Base-by-base conservation (phyloP, 176 grass and related monocot genomes). In the Saccharum spontaneum region DNA sequence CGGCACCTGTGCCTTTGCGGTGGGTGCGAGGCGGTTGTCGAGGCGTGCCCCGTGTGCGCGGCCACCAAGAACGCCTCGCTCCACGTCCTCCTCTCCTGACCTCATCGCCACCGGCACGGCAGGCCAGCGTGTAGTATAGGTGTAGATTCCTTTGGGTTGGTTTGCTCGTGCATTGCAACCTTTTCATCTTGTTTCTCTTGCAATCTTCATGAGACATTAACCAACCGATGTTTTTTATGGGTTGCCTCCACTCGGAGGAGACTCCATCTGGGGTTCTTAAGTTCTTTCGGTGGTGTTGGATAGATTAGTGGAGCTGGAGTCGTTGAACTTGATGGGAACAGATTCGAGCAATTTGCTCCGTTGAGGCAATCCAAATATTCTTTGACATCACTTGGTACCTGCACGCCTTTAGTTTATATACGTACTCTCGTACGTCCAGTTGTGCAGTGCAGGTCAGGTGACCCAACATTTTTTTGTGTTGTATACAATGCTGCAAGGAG, bases 151-250 rank as follows among this genome's bases (percentile, higher is more conserved):
- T 50, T 50, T 69, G 37, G 71, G 12, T 17, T 2, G 37, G 40
- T 87, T 59, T 61, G 57, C 22, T 61, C 63, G 49, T 61, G 79
- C 28, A 65, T 61, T 61, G 65, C 65, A 50, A 78, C 83, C 1
- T 48, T 22, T 52, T 57, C 10, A 7, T 8, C 0, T 61, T 22
- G 24, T 14, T 34, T 34, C 8, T 60, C 26, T 11, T 26, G 1
- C 18, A 71, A 45, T 75, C 26, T 39, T 59, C 8, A n/a, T 59
- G 20, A 59, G 20, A 0, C 52, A 22, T 55, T 55, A 22, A 39
- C n/a, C 4, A 7, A 33, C 79, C 31, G 12, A 3, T 37, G 45
- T 30, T 17, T 62, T 60, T 54, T 40, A 39, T 24, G 31, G 30
- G 82, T 54, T 30, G 71, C 12, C 12, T 46, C 8, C 34, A 4